Base-by-base conservation (phyloP, 2,329 filamentous ascomycete genomes). In the Lojkania enalia region DNA sequence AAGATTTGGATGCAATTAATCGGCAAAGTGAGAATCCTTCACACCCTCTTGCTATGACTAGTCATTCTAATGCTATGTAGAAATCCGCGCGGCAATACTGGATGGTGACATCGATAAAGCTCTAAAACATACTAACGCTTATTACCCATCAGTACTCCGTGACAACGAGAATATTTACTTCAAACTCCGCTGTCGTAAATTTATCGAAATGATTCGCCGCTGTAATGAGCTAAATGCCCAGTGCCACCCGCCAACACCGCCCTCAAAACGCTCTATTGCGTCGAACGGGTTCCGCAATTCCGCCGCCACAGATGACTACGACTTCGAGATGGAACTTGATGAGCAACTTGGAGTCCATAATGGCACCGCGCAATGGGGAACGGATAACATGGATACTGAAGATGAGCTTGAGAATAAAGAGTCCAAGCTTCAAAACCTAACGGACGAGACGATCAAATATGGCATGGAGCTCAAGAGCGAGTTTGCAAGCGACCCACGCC, bases 71-170 rank as follows among this genome's bases (percentile, higher is more conserved):
- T n/a, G n/a, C n/a, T n/a, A n/a, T 54, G 1, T 61, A 96, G 88
- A 84, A 67, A 96, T 97, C 52, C 85, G 94, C 42, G 80, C 83
- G 52, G 88, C 91, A 0, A 90, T 99, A 35, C 77, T 97, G 2
- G 88, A 95, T 48, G 94, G 94, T 16, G 89, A 99, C 60, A 88
- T 99, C 48, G 94, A 97, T 69, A 84, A 81, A 56, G 92, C 92
- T 0, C 77, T 97, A n/a, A 87, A 90, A 66, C 81, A 86, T 58
- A 95, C 88, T 2, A 82, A 85, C 38, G 76, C 78, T 11, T 88
- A 85, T 61, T 99, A 96, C 59, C 87, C 89, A 4, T 78, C 80
- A 18, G 90, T 97, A 1, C 78, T 99, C 14, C 78, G 82, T 35
- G 81, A 88, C 16, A 90, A 96, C 61, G 83, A 88, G 42, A 83